Evolutionary conservation across 495 filamentous ascomycete genomes (phyloP).

Genomic region (Achaetomiella virescens): DNA sequence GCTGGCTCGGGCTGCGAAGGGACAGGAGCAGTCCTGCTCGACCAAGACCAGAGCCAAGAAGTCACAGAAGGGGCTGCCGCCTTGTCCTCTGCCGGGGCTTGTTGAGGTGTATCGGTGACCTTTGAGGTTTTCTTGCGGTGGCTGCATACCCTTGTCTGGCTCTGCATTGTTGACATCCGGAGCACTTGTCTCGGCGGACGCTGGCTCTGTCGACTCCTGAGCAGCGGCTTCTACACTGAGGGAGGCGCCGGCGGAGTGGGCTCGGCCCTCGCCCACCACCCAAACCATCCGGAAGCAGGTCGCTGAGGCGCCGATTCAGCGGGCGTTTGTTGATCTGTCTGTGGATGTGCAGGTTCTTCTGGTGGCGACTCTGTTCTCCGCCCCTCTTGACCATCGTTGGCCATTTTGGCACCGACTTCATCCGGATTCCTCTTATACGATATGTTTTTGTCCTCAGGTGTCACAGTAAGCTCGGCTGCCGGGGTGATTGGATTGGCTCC

Average conservation of each 20-base stretch:
- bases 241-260: conserved; percentile 22
- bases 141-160: conserved; percentile 11
- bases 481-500: background rate
- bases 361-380: background rate
- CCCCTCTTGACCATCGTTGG: conserved; percentile 4
- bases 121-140: conserved; percentile 21
- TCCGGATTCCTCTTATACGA: background rate
- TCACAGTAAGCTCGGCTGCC: background rate
- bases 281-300: conserved; percentile 50
- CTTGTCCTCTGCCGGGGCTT: conserved; percentile 9
- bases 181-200: conserved; percentile 6
- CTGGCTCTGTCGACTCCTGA: conserved; percentile 4
- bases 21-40: conserved; percentile 1
- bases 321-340: background rate
- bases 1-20: conserved; percentile 1
- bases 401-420: conserved; percentile 3
- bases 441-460: background rate
- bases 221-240: conserved; percentile 17
- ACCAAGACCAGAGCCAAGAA: conserved; percentile 52
- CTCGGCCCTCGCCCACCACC: conserved; percentile 41
- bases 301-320: conserved; percentile 28
- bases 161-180: conserved; percentile 10
- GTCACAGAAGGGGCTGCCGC: conserved; percentile 22
- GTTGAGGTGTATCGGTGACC: conserved; percentile 18
- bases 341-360: conserved; percentile 10